Percentiles rank a stretch among this genome's conserved stretches.
Conservation (phyloP, 2,329 filamentous ascomycete genomes). For the Polytolypa hystricis region DNA sequence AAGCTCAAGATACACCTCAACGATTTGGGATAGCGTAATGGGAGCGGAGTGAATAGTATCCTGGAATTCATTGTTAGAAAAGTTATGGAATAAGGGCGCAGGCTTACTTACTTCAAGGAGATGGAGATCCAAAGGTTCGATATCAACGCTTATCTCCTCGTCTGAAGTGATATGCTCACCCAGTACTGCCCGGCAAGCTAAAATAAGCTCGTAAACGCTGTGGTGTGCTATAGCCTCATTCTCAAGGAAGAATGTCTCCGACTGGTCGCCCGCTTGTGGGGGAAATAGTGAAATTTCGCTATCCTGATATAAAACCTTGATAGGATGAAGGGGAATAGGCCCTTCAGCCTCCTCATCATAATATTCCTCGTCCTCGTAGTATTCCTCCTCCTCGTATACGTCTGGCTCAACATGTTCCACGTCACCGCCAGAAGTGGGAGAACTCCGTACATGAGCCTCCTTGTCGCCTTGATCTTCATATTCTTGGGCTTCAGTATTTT, state of each 20-base stretch:
- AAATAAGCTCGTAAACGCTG: constrained; percentile 45
- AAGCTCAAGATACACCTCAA: constrained; percentile 49
- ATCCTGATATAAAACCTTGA: constrained; percentile 46
- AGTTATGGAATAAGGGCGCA: background rate
- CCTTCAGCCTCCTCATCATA: constrained; percentile 7
- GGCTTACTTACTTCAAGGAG: constrained; percentile 44
- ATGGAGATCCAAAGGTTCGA: constrained; percentile 45
- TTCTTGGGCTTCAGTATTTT: constrained; percentile 9
- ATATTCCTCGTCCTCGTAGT: constrained; percentile 7
- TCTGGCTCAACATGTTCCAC: too few species aligned
- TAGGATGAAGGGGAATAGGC: constrained; percentile 28
- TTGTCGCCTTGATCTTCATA: constrained; percentile 1
- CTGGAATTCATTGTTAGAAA: constrained; percentile 28
- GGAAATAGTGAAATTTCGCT: constrained; percentile 49
- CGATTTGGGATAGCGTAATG: constrained; percentile 45
- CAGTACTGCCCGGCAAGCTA: constrained; percentile 44
- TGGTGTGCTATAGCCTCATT: constrained; percentile 45
- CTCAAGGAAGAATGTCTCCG: constrained; percentile 46
- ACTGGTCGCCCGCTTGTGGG: constrained; percentile 40
- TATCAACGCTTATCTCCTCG: constrained; percentile 46
- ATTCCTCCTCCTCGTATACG: too few species aligned
- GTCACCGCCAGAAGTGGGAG: too few species aligned
- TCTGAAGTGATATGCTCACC: constrained; percentile 44
- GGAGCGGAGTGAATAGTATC: constrained; percentile 38
- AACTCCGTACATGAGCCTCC: too few species aligned